Evolutionary conservation across 2,329 filamentous ascomycete species (phyloP), one percentile per base, ranked within the genome.

Genomic region (Talaromyces sp.): DNA sequence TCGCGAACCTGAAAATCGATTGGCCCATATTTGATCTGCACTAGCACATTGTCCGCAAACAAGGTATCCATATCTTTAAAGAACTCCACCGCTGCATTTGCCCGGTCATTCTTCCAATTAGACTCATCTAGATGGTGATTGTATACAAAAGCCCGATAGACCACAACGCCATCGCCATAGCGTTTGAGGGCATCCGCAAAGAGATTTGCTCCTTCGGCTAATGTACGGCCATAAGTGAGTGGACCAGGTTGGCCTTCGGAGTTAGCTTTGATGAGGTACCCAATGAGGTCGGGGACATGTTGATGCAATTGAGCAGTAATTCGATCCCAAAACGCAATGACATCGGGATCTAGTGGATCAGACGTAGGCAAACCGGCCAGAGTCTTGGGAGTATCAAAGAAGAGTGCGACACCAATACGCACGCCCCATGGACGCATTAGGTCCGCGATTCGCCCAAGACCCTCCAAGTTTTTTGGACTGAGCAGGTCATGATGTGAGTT

Each of bases 1-100:
- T 91, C 89, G 41, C 89, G 84, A 11, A 90, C 87, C 70, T 91
- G 89, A 74, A 91, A 91, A 71, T 91, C 89, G 66, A 91, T 91
- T 0, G 89, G 88, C 0, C 89, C 89, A 67, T 89, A 90, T 74
- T 91, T 92, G 75, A 91, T 87, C 72, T 92, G 89, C 2, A 91
- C 82, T 0, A 91, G 82, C 0, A 91, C 88, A 56, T 91, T 91
- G 54, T 88, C 86, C 25, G 89, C 86, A 64, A 91, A 91, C 66
- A 87, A 74, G 5, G 82, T 84, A 70, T 91, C 89, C 0, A 91
- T 81, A 0, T 81, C 80, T 17, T 85, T 79, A 73, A 91, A 91
- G 74, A 85, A 90, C 0, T 91, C 81, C 0, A 90, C 87, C 0
- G 87, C 88, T 0, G 88, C 89, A 63, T 90, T 90, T 1, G 89